Conservation (phyloP, 371 early-diverging fungal species). For the Blakeslea trispora region DNA sequence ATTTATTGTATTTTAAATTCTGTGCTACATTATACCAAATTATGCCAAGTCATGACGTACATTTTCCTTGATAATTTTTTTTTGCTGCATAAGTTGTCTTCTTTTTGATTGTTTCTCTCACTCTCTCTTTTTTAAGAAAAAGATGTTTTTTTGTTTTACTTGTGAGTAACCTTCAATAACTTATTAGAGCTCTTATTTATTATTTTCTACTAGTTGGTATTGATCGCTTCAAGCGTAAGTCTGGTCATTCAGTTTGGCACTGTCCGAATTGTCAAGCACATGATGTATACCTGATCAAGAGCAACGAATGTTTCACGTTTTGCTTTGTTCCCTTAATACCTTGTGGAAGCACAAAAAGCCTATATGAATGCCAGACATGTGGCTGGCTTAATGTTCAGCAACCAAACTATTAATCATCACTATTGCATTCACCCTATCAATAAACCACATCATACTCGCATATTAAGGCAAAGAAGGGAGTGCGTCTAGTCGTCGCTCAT, state of each 20-base stretch:
- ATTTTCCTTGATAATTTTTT: background rate
- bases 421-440: background rate
- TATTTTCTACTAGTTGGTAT: slow-evolving; percentile 38
- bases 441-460: no score
- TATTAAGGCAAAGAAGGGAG: no score
- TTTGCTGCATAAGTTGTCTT: slow-evolving; percentile 7
- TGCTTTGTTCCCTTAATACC: slow-evolving; percentile 54
- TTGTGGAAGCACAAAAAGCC: slow-evolving; percentile 36
- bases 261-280: slow-evolving; percentile 51
- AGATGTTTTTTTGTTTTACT: slow-evolving; percentile 45
- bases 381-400: slow-evolving; percentile 48
- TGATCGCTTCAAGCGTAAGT: slow-evolving; percentile 44
- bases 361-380: slow-evolving; percentile 51
- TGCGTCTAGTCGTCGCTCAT: no score
- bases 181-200: no score
- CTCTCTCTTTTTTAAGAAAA: slow-evolving; percentile 1
- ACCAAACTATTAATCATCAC: slow-evolving; percentile 21
- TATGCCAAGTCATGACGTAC: slow-evolving; percentile 8
- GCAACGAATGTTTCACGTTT: slow-evolving; percentile 51
- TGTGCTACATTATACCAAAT: slow-evolving; percentile 14
- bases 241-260: slow-evolving; percentile 35
- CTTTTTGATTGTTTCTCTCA: background rate
- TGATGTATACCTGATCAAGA: slow-evolving; percentile 42
- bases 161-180: no score
- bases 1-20: slow-evolving; percentile 31